phyloP scores from a whole-genome alignment of 2,329 filamentous ascomycete species.

The Talaromyces funiculosus region DNA sequence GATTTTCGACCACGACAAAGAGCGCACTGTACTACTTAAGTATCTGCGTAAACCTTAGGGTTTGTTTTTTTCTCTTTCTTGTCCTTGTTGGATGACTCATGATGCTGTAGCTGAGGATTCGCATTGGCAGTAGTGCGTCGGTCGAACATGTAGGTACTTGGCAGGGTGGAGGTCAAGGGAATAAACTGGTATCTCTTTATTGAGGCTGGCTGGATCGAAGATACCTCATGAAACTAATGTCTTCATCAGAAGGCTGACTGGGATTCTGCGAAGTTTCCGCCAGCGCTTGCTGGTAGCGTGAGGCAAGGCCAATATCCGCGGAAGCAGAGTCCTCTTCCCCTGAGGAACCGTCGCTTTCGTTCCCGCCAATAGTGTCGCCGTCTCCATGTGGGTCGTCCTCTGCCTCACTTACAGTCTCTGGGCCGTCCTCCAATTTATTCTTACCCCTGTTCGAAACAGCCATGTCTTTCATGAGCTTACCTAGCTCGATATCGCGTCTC shows the following conservation, averaged over 20 bases:
- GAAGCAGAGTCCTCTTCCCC: conserved; percentile 57
- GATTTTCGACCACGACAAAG: not conserved
- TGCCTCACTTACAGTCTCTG: conserved; percentile 45
- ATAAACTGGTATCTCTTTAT: conserved; percentile 6
- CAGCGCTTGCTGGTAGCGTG: conserved; percentile 71
- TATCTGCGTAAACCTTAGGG: not conserved
- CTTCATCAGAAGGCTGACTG: conserved; percentile 36
- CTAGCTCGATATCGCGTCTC: conserved; percentile 72
- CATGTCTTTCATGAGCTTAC: conserved; percentile 95
- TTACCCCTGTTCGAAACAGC: conserved; percentile 45
- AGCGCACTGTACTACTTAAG: not conserved
- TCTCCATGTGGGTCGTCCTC: conserved; percentile 47
- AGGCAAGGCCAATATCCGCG: conserved; percentile 63
- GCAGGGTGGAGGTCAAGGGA: not conserved
- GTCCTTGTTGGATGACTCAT: not conserved
- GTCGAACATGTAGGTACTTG: not conserved
- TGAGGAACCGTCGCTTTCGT: conserved; percentile 48
- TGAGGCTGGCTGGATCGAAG: conserved; percentile 33
- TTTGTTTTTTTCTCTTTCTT: not conserved
- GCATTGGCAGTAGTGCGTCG: not conserved
- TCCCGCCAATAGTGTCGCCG: conserved; percentile 35
- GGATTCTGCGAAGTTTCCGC: conserved; percentile 44
- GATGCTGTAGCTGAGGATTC: not conserved
- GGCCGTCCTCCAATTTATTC: conserved; percentile 24
- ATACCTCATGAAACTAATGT: conserved; percentile 50